Base-by-base conservation (phyloP, 2,329 filamentous ascomycete genomes). In the Pyrenochaeta sp. region DNA sequence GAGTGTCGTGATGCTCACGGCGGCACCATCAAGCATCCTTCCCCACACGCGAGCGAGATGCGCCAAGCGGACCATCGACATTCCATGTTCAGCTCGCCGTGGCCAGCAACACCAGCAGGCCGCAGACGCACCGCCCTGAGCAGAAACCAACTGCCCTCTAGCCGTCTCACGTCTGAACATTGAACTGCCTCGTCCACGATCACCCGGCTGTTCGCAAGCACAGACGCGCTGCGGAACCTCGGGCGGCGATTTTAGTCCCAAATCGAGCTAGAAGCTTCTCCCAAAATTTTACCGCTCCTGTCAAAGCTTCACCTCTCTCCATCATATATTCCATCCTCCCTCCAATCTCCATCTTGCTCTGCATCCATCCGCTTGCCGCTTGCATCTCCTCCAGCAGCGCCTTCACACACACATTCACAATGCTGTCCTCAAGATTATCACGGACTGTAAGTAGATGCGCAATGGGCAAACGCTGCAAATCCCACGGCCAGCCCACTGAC, bases 401-500 rank as follows among this genome's bases (percentile, higher is more conserved):
- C 63, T 60, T 27, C 51, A 36, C 58, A 51, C 62, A 58, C 60
- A 67, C 54, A 67, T 53, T 37, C 61, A 63, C 58, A 66, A 75
- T 78, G 76, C 59, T 78, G 64, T 75, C 75, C 51, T 75, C 75
- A 56, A 75, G 75, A 63, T 60, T 78, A 71, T 76, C 75, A 67
- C 69, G 75, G 63, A 73, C 71, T 52, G 75, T 78, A 67, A 70
- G 75, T 70, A 31, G 45, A 27, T 27, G 23, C 23, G 23, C 23
- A 27, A 27, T 27, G 23, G 4, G n/a, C 21, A 4, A 7, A 5
- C 21, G 9, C 39, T 21, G 23, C 5, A 17, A 10, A 7, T n/a
- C 2, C 17, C 40, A 12, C 23, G 23, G 17, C 12, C n/a, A 7
- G 17, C 21, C 7, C 7, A 40, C 71, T 73, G 69, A 74, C 67